A percentile compares a stretch with the other conserved stretches of the same genome.
Evolutionary conservation across 73 alveolate species (phyloP).

Genomic region (Paramecium pentaurelia): DNA sequence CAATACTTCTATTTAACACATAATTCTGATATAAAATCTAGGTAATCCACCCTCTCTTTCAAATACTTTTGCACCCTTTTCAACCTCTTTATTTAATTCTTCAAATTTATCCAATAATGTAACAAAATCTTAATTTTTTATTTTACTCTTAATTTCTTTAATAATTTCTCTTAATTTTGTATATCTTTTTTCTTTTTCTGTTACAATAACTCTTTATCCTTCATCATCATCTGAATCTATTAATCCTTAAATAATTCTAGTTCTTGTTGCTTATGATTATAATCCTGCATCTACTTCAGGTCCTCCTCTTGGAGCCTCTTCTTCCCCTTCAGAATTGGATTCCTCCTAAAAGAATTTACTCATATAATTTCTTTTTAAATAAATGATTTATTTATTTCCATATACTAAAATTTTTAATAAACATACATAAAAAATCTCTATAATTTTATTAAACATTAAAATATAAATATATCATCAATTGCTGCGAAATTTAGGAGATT

Average conservation of each 20-base stretch:
- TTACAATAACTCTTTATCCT: not conserved
- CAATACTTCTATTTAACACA: not conserved
- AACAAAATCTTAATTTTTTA: not conserved
- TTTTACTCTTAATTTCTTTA: not conserved
- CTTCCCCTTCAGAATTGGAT: not conserved
- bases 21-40: not conserved
- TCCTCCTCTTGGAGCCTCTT: not conserved
- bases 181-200: slow-evolving; percentile 14
- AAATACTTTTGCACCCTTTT: slow-evolving; percentile 22
- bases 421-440: not conserved
- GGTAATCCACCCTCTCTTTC: slow-evolving; percentile 11
- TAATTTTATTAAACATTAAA: not conserved
- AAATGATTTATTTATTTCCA: not conserved
- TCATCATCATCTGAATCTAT: slow-evolving; percentile 28
- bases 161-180: not conserved
- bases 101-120: not conserved
- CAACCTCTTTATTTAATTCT: not conserved
- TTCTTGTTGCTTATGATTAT: not conserved
- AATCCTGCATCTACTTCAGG: not conserved
- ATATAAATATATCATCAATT: not conserved
- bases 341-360: not conserved
- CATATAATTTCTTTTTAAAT: not conserved
- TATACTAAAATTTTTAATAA: not conserved
- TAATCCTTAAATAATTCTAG: not conserved
- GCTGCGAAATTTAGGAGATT: not conserved